phyloP scores from a whole-genome alignment of 1,284 basidiomycete species.

The Moesziomyces parantarcticus region DNA sequence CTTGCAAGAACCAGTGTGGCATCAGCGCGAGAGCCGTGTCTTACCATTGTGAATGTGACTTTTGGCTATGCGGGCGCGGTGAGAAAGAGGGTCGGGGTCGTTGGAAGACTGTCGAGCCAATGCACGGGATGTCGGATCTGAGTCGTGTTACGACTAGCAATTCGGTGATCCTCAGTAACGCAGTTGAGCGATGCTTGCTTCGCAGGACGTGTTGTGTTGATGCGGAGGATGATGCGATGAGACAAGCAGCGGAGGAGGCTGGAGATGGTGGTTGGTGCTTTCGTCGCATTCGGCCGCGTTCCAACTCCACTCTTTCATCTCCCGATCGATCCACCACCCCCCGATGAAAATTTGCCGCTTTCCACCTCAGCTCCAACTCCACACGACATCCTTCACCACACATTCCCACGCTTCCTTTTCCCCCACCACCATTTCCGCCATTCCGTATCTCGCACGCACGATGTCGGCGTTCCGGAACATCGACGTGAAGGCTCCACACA shows the following conservation, averaged over 20 bases:
- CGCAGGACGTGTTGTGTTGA: neutral
- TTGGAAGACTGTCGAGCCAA: too few species aligned
- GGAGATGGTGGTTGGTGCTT: conserved; percentile 21
- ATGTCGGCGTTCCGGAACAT: conserved; percentile 39
- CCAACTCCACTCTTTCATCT: conserved; percentile 29
- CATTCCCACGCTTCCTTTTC: neutral
- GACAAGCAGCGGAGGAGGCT: neutral
- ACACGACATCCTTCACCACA: conserved; percentile 17
- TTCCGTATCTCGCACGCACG: neutral
- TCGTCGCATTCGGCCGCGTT: neutral
- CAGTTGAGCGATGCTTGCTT: neutral
- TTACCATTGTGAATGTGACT: too few species aligned
- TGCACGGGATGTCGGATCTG: too few species aligned
- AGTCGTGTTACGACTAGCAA: too few species aligned
- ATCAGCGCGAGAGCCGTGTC: too few species aligned
- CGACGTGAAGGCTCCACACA: conserved; percentile 43
- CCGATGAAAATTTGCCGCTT: conserved; percentile 14
- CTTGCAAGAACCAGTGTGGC: neutral
- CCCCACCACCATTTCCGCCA: neutral
- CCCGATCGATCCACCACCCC: neutral
- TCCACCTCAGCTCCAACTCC: neutral
- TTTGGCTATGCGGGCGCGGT: too few species aligned
- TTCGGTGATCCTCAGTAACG: too few species aligned
- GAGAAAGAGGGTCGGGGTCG: too few species aligned
- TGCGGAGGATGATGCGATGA: neutral